Percentiles rank a stretch among this genome's conserved stretches.
These are phyloP conservation scores for Euphorbia corollata DNA, from an alignment of 441 rosid species.

Conservation along the genomic window DNA sequence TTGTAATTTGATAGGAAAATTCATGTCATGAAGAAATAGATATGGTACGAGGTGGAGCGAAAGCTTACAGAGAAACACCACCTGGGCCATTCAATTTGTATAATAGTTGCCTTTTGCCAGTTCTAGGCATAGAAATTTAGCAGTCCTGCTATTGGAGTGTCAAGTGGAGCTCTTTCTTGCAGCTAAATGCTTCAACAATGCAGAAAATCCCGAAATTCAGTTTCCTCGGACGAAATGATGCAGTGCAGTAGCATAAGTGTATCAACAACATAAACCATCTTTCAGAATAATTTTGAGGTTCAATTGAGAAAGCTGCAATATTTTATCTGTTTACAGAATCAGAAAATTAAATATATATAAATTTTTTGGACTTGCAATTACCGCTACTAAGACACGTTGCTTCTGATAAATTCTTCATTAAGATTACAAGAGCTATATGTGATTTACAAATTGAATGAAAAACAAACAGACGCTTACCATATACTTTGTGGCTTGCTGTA, in stretches of 20 bases:
- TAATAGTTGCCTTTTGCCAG: constrained; percentile 24
- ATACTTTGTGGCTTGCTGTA: constrained; percentile 18
- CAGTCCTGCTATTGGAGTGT: constrained; percentile 20
- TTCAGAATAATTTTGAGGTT: no score
- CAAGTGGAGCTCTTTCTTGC: constrained; percentile 25
- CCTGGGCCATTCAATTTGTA: constrained; percentile 20
- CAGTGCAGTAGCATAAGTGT: neutral
- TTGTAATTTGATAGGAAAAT: constrained; percentile 21
- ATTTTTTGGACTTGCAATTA: no score
- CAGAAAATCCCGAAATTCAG: constrained; percentile 11
- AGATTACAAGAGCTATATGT: no score
- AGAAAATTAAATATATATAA: neutral
- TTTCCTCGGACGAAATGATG: neutral
- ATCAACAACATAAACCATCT: neutral
- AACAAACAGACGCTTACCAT: constrained; percentile 23
- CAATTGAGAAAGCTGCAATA: neutral
- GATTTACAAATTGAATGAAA: neutral
- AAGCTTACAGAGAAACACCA: constrained; percentile 34
- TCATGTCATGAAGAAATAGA: constrained; percentile 13
- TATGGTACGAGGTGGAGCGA: neutral
- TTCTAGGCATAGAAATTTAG: constrained; percentile 26
- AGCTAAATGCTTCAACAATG: constrained; percentile 33
- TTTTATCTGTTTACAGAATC: neutral
- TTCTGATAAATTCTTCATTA: no score
- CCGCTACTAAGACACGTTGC: no score